Evolutionary conservation across 2,329 filamentous ascomycete genomes (phyloP).

Genomic region (Sclerotinia spermophila): DNA sequence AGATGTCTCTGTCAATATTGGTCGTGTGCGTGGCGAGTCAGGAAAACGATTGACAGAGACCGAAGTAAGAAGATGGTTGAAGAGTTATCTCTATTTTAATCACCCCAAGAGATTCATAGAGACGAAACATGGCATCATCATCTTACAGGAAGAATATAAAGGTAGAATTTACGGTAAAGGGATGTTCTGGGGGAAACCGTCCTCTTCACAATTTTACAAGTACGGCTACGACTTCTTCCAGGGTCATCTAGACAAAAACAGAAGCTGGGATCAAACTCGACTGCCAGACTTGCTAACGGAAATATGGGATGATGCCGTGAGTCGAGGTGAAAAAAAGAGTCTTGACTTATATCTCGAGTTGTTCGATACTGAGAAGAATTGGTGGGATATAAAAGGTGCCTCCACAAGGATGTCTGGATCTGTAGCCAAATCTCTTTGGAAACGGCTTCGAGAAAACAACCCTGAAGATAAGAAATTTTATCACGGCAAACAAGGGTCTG

Average conservation of each 20-base stretch:
- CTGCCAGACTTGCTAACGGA: no score
- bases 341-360: conserved; percentile 28
- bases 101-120: conserved; percentile 16
- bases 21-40: conserved; percentile 17
- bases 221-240: conserved; percentile 24
- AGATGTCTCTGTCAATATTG: conserved; percentile 27
- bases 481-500: conserved; percentile 12
- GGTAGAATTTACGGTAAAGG: conserved; percentile 26
- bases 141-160: conserved; percentile 18
- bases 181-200: conserved; percentile 17
- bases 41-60: neutral
- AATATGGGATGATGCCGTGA: conserved; percentile 24
- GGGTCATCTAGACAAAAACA: conserved; percentile 23
- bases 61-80: conserved; percentile 20
- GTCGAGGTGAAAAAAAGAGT: no score
- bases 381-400: conserved; percentile 24
- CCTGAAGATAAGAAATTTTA: conserved; percentile 17
- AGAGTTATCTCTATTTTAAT: conserved; percentile 21
- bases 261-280: no score
- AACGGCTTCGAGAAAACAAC: conserved; percentile 17
- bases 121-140: conserved; percentile 18
- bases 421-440: conserved; percentile 26
- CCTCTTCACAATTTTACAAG: neutral
- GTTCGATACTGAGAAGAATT: conserved; percentile 20
- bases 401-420: conserved; percentile 15